A percentile compares a stretch with the other conserved stretches of the same genome.
These are phyloP conservation scores for Aspergillus latus DNA, from an alignment of 2,329 filamentous ascomycete species.

Conservation along the genomic window DNA sequence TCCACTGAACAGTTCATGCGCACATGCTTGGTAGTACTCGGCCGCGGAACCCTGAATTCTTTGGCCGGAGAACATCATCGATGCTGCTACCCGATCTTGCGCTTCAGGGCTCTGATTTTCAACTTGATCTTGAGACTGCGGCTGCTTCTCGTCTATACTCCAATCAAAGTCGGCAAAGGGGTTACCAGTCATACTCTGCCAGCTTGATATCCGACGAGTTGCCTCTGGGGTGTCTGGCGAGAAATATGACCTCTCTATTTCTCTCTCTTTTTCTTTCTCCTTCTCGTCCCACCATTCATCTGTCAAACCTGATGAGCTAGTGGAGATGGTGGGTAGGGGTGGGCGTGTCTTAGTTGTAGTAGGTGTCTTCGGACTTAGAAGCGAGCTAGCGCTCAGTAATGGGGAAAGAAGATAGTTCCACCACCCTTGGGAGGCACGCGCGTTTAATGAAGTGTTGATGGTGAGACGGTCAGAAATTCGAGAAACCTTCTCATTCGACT, in stretches of 20 bases:
- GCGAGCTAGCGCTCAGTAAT: slow-evolving; percentile 39
- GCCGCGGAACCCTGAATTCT: slow-evolving; percentile 37
- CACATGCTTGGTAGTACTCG: slow-evolving; percentile 48
- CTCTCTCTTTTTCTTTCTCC: slow-evolving; percentile 17
- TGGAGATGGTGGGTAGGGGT: slow-evolving; percentile 28
- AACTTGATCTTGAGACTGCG: not conserved
- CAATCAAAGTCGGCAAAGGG: slow-evolving; percentile 19
- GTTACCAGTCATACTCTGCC: slow-evolving; percentile 21
- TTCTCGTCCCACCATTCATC: slow-evolving; percentile 26
- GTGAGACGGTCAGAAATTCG: slow-evolving; percentile 33
- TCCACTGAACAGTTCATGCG: slow-evolving; percentile 44
- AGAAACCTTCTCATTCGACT: slow-evolving; percentile 32
- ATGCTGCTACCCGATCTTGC: slow-evolving; percentile 3
- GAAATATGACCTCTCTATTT: slow-evolving; percentile 29
- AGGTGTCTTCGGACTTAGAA: slow-evolving; percentile 31
- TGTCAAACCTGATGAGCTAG: slow-evolving; percentile 18
- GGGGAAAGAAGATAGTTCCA: slow-evolving; percentile 51
- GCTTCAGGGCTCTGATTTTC: not conserved
- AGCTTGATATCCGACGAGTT: slow-evolving; percentile 17
- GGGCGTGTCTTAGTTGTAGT: slow-evolving; percentile 20
- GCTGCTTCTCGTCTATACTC: slow-evolving; percentile 7
- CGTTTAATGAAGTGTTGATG: slow-evolving; percentile 37
- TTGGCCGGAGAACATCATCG: slow-evolving; percentile 28
- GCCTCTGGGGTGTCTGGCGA: slow-evolving; percentile 33
- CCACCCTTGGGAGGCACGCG: slow-evolving; percentile 50